These are phyloP conservation scores for Hypoxylon sp. DNA, from an alignment of 2,329 filamentous ascomycete genomes.

Conservation along the genomic window DNA sequence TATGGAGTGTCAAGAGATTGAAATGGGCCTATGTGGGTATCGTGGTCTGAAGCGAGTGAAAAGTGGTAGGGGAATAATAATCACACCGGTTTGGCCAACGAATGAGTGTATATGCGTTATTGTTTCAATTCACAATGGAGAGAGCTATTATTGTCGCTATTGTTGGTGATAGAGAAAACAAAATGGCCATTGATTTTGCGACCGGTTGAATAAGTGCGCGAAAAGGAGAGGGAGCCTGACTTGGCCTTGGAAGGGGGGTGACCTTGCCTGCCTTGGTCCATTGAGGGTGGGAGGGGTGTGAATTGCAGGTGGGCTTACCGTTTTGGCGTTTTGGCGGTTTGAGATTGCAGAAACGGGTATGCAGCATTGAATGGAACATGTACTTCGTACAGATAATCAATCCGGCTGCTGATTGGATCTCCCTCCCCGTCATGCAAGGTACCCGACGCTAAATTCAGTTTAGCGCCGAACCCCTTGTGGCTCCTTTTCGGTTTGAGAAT, in stretches of 20 bases:
- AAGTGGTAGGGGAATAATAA: conserved; percentile 12
- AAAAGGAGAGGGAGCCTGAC: conserved; percentile 23
- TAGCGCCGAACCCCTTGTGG: conserved; percentile 40
- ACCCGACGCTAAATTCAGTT: conserved; percentile 38
- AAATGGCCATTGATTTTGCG: conserved; percentile 29
- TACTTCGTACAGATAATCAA: conserved; percentile 30
- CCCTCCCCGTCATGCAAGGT: conserved; percentile 42
- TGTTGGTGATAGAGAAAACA: conserved; percentile 13
- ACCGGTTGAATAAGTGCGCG: conserved; percentile 22
- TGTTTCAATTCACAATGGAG: conserved; percentile 18
- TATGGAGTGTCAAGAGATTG: conserved; percentile 43
- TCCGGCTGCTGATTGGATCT: conserved; percentile 36
- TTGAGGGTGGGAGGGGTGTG: neutral
- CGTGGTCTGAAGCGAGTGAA: conserved; percentile 28
- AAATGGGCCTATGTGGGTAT: conserved; percentile 37
- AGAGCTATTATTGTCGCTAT: conserved; percentile 3
- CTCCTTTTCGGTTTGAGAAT: conserved; percentile 37
- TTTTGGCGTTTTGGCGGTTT: conserved; percentile 37
- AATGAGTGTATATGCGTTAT: conserved; percentile 29
- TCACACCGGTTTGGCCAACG: conserved; percentile 3
- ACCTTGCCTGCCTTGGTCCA: neutral
- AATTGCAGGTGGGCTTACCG: conserved; percentile 25
- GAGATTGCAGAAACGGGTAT: conserved; percentile 37
- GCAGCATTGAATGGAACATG: conserved; percentile 12
- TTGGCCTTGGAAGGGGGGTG: conserved; percentile 9